Base-by-base conservation (phyloP, 441 rosid species). In the Capsella rubella region DNA sequence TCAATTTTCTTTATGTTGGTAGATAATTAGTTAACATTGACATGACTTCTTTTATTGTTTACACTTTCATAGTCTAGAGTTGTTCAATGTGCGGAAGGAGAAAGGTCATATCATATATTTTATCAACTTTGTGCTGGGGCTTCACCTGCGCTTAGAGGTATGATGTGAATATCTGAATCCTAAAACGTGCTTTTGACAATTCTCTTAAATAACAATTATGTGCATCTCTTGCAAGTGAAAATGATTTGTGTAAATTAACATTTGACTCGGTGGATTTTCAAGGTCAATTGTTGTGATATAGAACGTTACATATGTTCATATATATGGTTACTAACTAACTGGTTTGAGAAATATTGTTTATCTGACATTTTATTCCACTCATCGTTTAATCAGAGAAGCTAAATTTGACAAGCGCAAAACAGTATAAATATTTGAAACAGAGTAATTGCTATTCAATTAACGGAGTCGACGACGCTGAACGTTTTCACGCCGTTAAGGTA, bases 61-160 rank as follows among this genome's bases (percentile, higher is more conserved):
- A 78, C 64, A 57, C 57, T 65, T 74, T 65, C 82, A 81, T 92
- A 96, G 99, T 96, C 98, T 66, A 93, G 99, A 84, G 98, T 96
- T 69, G 98, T 96, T 74, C 99, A 96, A 78, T 91, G 96, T 84
- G 83, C 87, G 34, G 94, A 90, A 67, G 98, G 98, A 66, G 99
- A 96, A 85, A 91, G 99, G 86, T 91, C 99, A 59, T 96, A 96
- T 82, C 99, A 96, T 79, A 88, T 96, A 83, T 96, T 96, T 82
- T 96, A 96, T 87, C 99, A 96, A 79, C 98, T 96, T 69, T 96
- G 99, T 81, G 94, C 92, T 64, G 99, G 99, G 69, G 99, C 98
- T 80, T 81, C 97, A 68, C 69, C 53, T 75, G 71, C 72, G n/a
- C 90, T 96, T 61, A 84, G 87, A 88, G 99, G 99, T 92, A 83